Evolutionary conservation across 345 rosid species (phyloP), one percentile per base, ranked within the genome.

Genomic region (Acer negundo): DNA sequence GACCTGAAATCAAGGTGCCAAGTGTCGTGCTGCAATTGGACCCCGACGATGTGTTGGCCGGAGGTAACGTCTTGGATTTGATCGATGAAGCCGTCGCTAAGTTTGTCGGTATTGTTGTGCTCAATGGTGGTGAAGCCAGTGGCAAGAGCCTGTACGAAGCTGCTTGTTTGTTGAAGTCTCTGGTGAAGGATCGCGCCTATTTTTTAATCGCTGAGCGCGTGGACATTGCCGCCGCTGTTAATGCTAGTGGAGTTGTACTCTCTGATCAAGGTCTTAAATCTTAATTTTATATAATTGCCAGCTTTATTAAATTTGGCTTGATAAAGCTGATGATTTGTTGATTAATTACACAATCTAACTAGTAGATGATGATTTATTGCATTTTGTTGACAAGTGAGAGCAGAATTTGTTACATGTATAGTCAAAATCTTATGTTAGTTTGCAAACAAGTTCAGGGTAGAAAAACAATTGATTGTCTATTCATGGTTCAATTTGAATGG

Each of bases 201-300:
- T 84, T 96, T 23, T 80, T 96, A 86, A 84, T 96, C 20, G 80
- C 89, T 1, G 97, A 94, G 82, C 93, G 98, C 67, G 99, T 92
- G 22, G 98, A 96, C 80, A 83, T 96, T 26, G 97, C 95, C 31
- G 82, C 97, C 4, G 97, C 95, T 56, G 94, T 96, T 72, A 86
- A 87, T 83, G 97, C 99, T 6, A 85, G 89, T 68, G 99, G 99
- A 24, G 99, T 96, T 72, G 86, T 92, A 74, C 97, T 96, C 72
- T 92, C 98, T 65, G 97, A 92, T 84, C 90, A 92, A 85, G 98
- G 99, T 94, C 17, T 15, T 24, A 35, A 35, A 46, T 19, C 22
- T 8, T 28, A 26, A 55, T 63, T 13, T 46, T 10, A 63, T n/a
- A 62, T 49, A 47, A 73, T 42, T 73, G 67, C 46, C 46, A 42